Conservation (phyloP, 2,329 filamentous ascomycete genomes). For the Colletotrichum trifolii region DNA sequence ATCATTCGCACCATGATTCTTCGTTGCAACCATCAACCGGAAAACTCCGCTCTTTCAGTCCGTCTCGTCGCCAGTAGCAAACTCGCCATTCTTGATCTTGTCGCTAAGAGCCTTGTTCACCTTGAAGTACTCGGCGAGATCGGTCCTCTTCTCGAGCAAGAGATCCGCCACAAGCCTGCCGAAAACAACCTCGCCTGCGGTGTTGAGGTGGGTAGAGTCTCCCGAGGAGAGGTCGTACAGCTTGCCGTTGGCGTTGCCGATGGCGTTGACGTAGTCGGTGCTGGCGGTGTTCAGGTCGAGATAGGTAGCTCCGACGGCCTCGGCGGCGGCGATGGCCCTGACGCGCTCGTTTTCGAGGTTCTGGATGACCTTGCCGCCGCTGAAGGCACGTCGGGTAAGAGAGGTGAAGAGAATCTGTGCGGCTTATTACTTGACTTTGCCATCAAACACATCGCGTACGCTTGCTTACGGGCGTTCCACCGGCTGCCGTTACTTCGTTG, state of each 20-base stretch:
- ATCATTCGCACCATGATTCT: too few species aligned
- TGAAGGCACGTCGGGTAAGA: slow-evolving; percentile 61
- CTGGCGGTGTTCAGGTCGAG: slow-evolving; percentile 65
- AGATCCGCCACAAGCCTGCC: slow-evolving; percentile 67
- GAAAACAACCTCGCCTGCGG: slow-evolving; percentile 65
- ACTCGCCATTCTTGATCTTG: slow-evolving; percentile 46
- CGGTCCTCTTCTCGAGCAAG: slow-evolving; percentile 45
- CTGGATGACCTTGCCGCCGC: slow-evolving; percentile 57
- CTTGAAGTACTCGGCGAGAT: slow-evolving; percentile 41
- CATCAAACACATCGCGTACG: slow-evolving; percentile 3
- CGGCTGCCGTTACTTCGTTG: slow-evolving; percentile 53
- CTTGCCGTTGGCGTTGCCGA: slow-evolving; percentile 58
- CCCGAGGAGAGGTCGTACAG: slow-evolving; percentile 56
- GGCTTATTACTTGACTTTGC: slow-evolving; percentile 44
- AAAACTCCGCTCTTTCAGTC: not conserved
- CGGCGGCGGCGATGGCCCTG: slow-evolving; percentile 61
- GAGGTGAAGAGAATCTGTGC: slow-evolving; percentile 58
- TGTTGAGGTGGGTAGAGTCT: slow-evolving; percentile 69
- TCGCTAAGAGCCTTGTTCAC: slow-evolving; percentile 47
- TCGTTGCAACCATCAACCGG: too few species aligned
- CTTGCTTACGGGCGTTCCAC: slow-evolving; percentile 53
- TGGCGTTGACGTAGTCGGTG: slow-evolving; percentile 61
- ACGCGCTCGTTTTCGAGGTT: slow-evolving; percentile 59
- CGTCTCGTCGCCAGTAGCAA: slow-evolving; percentile 40
- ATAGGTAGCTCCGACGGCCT: slow-evolving; percentile 47